Evolutionary conservation across 495 filamentous ascomycete species (phyloP).

Genomic region (Tuber calosporum): DNA sequence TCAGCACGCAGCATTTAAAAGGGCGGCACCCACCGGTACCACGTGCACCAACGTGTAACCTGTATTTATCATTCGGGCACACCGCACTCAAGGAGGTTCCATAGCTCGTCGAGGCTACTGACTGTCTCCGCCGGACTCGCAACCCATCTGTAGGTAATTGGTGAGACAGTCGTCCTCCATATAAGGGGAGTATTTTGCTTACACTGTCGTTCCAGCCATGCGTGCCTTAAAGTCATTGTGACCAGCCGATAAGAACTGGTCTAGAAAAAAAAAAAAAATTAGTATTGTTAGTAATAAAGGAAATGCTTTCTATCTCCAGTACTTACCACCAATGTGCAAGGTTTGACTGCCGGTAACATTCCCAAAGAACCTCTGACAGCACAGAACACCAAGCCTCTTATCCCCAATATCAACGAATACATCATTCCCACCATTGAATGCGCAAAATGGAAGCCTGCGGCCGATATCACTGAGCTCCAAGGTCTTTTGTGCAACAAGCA

Average conservation of each 20-base stretch:
- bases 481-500: conserved; percentile 84
- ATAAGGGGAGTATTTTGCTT: conserved; percentile 6
- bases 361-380: conserved; percentile 87
- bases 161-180: conserved; percentile 50
- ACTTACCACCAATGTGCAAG: conserved; percentile 25
- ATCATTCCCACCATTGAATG: conserved; percentile 95
- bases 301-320: conserved; percentile 2
- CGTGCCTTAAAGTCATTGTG: conserved; percentile 92
- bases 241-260: conserved; percentile 92
- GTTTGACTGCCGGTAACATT: conserved; percentile 55
- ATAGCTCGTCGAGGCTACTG: conserved; percentile 74
- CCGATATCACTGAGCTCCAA: conserved; percentile 71
- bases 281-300: conserved; percentile 52
- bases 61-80: conserved; percentile 9
- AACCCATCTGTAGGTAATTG: conserved; percentile 74
- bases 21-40: neutral
- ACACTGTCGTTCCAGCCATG: conserved; percentile 57
- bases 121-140: conserved; percentile 87
- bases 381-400: conserved; percentile 88
- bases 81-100: conserved; percentile 45
- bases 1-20: neutral
- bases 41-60: neutral
- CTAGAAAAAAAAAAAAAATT: conserved; percentile 66
- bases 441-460: conserved; percentile 77
- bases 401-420: conserved; percentile 99